Evolutionary conservation across 179 eudicot genomes (phyloP).

Genomic region (Actinidia arguta): DNA sequence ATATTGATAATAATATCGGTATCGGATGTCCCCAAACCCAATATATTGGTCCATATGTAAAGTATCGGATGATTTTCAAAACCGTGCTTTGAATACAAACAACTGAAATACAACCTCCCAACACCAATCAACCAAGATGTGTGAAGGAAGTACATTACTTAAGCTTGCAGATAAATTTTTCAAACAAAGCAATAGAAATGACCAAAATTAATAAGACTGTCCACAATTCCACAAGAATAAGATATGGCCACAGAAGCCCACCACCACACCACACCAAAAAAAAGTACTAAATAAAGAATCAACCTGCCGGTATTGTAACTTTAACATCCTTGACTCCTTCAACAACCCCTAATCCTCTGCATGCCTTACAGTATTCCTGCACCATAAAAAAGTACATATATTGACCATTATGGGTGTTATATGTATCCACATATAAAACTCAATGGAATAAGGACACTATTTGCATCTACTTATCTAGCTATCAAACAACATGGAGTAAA

Average conservation of each 20-base stretch:
- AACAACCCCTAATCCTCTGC: slow-evolving; percentile 75
- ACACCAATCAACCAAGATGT: background rate
- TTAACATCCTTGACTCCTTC: slow-evolving; percentile 77
- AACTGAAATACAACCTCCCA: slow-evolving; percentile 2
- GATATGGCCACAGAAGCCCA: background rate
- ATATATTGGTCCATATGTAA: no score
- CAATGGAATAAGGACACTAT: background rate
- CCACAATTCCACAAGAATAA: background rate
- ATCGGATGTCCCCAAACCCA: no score
- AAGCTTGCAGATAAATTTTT: slow-evolving; percentile 5
- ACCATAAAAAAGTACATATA: slow-evolving; percentile 14
- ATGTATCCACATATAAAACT: background rate
- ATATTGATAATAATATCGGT: no score
- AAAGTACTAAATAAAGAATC: slow-evolving; percentile 9
- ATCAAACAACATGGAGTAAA: background rate
- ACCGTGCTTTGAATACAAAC: background rate
- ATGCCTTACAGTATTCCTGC: slow-evolving; percentile 69
- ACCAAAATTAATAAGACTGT: background rate
- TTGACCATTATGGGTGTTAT: background rate
- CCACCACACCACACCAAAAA: no score
- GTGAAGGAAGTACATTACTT: background rate
- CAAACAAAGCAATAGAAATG: background rate
- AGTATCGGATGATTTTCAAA: no score
- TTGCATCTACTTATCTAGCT: background rate
- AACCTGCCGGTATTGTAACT: slow-evolving; percentile 87